Evolutionary conservation across 2,329 filamentous ascomycete genomes (phyloP), one percentile per base, ranked within the genome.

Genomic region (Aspergillus unguis): DNA sequence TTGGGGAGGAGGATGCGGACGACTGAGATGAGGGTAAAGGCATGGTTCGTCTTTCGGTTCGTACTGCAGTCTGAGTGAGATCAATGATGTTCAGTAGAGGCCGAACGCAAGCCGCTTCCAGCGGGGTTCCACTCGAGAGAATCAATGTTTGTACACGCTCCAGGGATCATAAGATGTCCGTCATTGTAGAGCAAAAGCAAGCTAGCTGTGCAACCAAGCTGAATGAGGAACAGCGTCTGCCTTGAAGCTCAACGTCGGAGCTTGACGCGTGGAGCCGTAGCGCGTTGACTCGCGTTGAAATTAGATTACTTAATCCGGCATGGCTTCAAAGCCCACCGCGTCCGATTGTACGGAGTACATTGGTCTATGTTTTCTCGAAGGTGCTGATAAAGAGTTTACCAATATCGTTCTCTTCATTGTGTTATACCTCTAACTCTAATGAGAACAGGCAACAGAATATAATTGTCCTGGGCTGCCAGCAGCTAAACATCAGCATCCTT

Each of bases 11-110:
- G 10, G 55, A 50, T 3, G 66, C 61, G 2, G 70, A 65, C 10
- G 64, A 57, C 55, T 66, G 67, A 8, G 70, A 71, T 42, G 70
- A 68, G 37, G 62, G 60, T 28, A 65, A 57, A 43, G 69, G 61
- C 69, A 73, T 71, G 17, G 23, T 57, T 54, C 42, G 11, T 57
- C 53, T 46, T 31, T 25, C 25, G 48, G 32, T 31, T 50, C 50
- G 17, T 4, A 17, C 26, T 17, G 46, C 43, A 29, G 25, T 7
- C 17, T 36, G 28, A 29, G 11, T 40, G 23, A n/a, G 38, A 35
- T 45, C 11, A 27, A 41, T 28, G 26, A 40, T 26, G 33, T 37
- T 49, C 8, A 28, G 35, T n/a, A 9, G 6, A 32, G 35, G 11
- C 7, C 11, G 31, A 42, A 3, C 23, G 23, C 7, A 42, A 28